Percentiles rank a stretch among this genome's conserved stretches.
Conservation (phyloP, 805 yeast genomes). For the Myxozyma sirexii region DNA sequence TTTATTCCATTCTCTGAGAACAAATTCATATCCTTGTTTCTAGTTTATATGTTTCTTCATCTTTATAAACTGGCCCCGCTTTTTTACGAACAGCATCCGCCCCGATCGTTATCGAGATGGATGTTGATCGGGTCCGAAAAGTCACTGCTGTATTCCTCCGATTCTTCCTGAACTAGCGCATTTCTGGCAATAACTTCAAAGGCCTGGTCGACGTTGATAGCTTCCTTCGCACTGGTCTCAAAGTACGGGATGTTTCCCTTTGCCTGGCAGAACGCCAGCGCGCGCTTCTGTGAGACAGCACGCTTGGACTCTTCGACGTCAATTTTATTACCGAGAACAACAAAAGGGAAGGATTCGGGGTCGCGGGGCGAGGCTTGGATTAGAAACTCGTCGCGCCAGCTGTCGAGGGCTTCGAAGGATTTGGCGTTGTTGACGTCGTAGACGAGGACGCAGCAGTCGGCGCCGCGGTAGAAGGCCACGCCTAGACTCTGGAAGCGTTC, state of each 20-base stretch:
- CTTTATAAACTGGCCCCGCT: not conserved
- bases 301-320: constrained; percentile 92
- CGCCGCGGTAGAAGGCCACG: constrained; percentile 96
- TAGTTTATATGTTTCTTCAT: too few species aligned
- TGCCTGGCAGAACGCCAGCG: constrained; percentile 62
- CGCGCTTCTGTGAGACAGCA: constrained; percentile 61
- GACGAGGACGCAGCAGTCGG: constrained; percentile 95
- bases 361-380: constrained; percentile 91
- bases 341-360: constrained; percentile 95
- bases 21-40: too few species aligned
- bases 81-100: constrained; percentile 53
- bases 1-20: too few species aligned
- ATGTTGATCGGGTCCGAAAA: constrained; percentile 96
- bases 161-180: constrained; percentile 93
- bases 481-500: constrained; percentile 96
- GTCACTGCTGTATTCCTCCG: constrained; percentile 87
- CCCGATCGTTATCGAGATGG: constrained; percentile 79
- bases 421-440: constrained; percentile 95
- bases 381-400: constrained; percentile 95
- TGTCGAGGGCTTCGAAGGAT: constrained; percentile 82
- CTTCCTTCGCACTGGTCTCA: constrained; percentile 97
- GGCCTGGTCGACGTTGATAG: constrained; percentile 91
- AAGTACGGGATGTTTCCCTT: constrained; percentile 86
- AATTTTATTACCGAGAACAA: constrained; percentile 90
- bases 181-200: constrained; percentile 91